These are phyloP conservation scores for Rutstroemia sp. DNA, from an alignment of 2,329 filamentous ascomycete genomes.

Conservation along the genomic window DNA sequence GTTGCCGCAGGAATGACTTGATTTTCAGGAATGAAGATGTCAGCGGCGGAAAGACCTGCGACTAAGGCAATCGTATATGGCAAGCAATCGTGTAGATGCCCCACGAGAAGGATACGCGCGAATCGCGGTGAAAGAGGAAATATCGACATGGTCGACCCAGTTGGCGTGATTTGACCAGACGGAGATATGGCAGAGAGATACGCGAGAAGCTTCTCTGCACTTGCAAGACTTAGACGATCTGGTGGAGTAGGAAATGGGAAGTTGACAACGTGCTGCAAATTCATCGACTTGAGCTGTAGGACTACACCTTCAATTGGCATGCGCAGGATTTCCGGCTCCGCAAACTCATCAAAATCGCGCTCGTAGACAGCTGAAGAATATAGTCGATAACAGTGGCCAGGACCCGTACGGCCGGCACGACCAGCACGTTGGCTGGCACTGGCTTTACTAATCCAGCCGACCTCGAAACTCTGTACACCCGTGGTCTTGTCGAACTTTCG, in stretches of 20 bases:
- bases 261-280: constrained; percentile 79
- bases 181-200: constrained; percentile 75
- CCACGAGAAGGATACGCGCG: constrained; percentile 84
- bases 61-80: constrained; percentile 85
- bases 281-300: constrained; percentile 90
- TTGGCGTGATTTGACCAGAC: constrained; percentile 67
- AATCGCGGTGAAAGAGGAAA: constrained; percentile 90
- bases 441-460: constrained; percentile 96
- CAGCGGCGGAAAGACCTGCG: constrained; percentile 78
- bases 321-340: constrained; percentile 79
- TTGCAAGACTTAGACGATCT: constrained; percentile 64
- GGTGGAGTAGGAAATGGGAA: constrained; percentile 96
- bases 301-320: constrained; percentile 92
- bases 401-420: constrained; percentile 89
- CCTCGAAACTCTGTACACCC: constrained; percentile 90
- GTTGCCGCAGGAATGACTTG: constrained; percentile 59
- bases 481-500: constrained; percentile 80
- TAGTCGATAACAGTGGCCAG: constrained; percentile 89
- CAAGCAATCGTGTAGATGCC: constrained; percentile 73
- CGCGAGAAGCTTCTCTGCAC: constrained; percentile 77
- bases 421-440: constrained; percentile 87
- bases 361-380: constrained; percentile 95
- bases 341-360: constrained; percentile 77
- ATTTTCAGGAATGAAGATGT: constrained; percentile 77
- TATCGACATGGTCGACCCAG: constrained; percentile 76